Evolutionary conservation across 169 alveolate genomes (phyloP).

Genomic region (Eimeria sp.): DNA sequence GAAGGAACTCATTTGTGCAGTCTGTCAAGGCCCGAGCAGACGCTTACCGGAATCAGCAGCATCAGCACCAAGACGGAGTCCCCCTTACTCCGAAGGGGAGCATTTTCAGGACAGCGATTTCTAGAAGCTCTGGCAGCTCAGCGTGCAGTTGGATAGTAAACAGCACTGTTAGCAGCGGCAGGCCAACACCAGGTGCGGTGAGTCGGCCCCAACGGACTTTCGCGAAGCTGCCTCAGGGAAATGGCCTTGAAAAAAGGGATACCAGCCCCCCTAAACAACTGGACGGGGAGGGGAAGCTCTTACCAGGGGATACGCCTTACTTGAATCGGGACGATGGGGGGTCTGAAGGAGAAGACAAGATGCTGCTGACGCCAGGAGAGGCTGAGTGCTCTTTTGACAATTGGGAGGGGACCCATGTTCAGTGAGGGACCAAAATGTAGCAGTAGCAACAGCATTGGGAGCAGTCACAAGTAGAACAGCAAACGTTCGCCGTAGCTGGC

Average conservation of each 20-base stretch:
- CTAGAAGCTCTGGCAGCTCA: neutral
- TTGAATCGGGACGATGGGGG: neutral
- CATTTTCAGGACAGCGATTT: slow-evolving; percentile 33
- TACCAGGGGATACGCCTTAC: neutral
- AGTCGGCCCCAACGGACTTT: slow-evolving; percentile 5
- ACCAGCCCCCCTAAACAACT: neutral
- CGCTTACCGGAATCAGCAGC: slow-evolving; percentile 3
- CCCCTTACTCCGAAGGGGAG: slow-evolving; percentile 9
- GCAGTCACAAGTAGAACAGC: slow-evolving; percentile 2
- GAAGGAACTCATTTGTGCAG: neutral
- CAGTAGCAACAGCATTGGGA: neutral
- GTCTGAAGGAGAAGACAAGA: neutral
- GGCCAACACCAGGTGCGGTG: neutral
- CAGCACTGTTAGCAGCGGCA: slow-evolving; percentile 3
- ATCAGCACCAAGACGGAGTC: slow-evolving; percentile 28
- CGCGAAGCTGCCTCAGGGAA: slow-evolving; percentile 34
- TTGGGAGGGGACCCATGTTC: neutral
- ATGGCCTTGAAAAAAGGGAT: neutral
- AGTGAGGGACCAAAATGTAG: neutral
- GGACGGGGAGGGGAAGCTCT: neutral
- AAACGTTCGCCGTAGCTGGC: neutral
- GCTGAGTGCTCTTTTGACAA: slow-evolving; percentile 4
- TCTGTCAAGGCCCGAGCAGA: slow-evolving; percentile 15
- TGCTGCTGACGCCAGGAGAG: neutral
- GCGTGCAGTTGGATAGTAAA: neutral